Percentiles rank a stretch among this genome's conserved stretches.
These are phyloP conservation scores for Spergularia bocconei DNA, from an alignment of 148 eudicot genomes.

Conservation along the genomic window DNA sequence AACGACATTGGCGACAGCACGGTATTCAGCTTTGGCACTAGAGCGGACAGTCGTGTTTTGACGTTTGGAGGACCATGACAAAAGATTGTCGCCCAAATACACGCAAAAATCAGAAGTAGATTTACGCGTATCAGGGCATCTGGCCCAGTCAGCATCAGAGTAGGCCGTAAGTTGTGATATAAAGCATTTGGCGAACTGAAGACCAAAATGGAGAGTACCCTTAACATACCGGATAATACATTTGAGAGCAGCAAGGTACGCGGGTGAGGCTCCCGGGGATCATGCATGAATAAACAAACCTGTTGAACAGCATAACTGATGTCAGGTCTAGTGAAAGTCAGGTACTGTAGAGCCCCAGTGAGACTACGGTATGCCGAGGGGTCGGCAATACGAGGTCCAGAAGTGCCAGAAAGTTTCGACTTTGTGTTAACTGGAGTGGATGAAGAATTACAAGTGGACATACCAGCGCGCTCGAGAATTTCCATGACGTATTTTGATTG, in stretches of 20 bases:
- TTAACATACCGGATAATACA: neutral
- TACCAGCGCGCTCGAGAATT: neutral
- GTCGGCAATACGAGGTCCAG: neutral
- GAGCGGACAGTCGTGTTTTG: too few relatives aligned
- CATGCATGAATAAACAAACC: neutral
- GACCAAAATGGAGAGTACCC: neutral
- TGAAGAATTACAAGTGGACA: neutral
- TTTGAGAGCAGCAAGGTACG: neutral
- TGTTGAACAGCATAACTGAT: conserved; percentile 4
- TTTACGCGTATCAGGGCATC: neutral
- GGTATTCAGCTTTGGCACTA: neutral
- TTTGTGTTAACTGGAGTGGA: neutral
- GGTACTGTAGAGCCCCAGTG: neutral
- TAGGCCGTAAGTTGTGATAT: neutral
- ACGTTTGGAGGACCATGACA: neutral
- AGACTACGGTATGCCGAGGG: neutral
- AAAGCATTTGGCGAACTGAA: neutral
- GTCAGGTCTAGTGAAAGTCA: conserved; percentile 1
- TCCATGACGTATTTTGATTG: neutral
- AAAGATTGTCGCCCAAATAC: neutral
- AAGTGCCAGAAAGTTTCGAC: neutral
- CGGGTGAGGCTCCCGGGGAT: neutral
- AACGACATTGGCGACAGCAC: neutral
- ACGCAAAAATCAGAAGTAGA: neutral
- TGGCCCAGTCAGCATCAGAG: neutral